phyloP scores from a whole-genome alignment of 768 basidiomycete genomes.

The Udeniomyces megalosporus region DNA sequence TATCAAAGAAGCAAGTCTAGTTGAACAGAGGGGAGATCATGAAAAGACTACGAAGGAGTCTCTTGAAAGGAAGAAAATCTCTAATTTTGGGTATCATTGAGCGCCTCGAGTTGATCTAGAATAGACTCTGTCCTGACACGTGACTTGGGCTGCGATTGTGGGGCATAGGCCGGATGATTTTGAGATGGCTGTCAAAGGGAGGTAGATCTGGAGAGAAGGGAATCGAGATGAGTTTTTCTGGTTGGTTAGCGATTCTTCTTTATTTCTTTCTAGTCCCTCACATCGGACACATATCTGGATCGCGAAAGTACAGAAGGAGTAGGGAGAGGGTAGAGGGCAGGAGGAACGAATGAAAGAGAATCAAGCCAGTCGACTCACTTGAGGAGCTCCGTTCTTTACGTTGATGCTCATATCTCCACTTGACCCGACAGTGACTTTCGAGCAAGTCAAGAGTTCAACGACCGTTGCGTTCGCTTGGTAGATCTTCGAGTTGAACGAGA shows the following conservation, averaged over 20 bases:
- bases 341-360: neutral
- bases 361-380: conserved; percentile 6
- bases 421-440: neutral
- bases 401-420: neutral
- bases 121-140: no score
- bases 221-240: neutral
- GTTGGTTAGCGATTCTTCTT: no score
- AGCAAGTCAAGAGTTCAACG: conserved; percentile 1
- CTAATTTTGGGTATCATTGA: neutral
- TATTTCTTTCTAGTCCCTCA: no score
- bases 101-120: neutral
- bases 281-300: no score
- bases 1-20: neutral
- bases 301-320: no score
- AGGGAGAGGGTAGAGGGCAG: no score
- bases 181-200: neutral
- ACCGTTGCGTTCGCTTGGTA: conserved; percentile 3
- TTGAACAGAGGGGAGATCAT: neutral
- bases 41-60: neutral
- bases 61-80: neutral
- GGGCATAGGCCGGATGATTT: neutral
- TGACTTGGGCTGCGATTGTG: neutral
- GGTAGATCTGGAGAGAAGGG: neutral
- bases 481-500: neutral
- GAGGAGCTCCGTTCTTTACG: neutral